A percentile compares a stretch with the other conserved stretches of the same genome.
Conservation (phyloP, 805 yeast species). For the Scheffersomyces ergatensis region DNA sequence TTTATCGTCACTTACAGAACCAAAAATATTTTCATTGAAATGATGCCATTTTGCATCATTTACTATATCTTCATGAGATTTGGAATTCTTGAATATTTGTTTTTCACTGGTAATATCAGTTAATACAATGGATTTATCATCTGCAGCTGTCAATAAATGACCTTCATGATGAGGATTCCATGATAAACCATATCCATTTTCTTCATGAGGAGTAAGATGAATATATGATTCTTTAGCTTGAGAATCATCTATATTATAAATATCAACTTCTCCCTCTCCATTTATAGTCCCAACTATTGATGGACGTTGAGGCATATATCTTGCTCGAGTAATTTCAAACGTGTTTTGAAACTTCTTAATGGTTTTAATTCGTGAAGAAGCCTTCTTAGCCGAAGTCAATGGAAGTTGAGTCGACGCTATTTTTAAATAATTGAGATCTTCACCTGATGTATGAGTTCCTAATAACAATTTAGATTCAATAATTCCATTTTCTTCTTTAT, state of each 20-base stretch:
- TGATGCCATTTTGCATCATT: constrained; percentile 77
- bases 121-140: constrained; percentile 61
- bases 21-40: constrained; percentile 50
- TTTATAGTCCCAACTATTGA: constrained; percentile 61
- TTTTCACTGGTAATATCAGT: constrained; percentile 45
- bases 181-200: constrained; percentile 72
- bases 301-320: constrained; percentile 64
- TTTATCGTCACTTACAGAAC: constrained; percentile 74
- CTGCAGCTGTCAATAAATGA: constrained; percentile 58
- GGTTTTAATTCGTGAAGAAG: constrained; percentile 57
- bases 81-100: constrained; percentile 4
- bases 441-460: constrained; percentile 75
- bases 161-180: constrained; percentile 57
- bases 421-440: constrained; percentile 63
- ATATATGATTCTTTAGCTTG: constrained; percentile 17
- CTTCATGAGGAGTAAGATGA: constrained; percentile 50
- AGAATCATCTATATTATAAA: constrained; percentile 44
- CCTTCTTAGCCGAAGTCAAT: constrained; percentile 21
- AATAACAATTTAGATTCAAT: constrained; percentile 53
- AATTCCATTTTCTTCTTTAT: constrained; percentile 19
- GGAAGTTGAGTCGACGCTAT: constrained; percentile 64
- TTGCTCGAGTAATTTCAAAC: constrained; percentile 70
- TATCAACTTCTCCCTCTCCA: constrained; percentile 59
- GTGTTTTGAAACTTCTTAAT: constrained; percentile 58
- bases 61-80: constrained; percentile 55